Evolutionary conservation across 805 yeast genomes (phyloP).

Genomic region (Zygotorulaspora chibaensis): DNA sequence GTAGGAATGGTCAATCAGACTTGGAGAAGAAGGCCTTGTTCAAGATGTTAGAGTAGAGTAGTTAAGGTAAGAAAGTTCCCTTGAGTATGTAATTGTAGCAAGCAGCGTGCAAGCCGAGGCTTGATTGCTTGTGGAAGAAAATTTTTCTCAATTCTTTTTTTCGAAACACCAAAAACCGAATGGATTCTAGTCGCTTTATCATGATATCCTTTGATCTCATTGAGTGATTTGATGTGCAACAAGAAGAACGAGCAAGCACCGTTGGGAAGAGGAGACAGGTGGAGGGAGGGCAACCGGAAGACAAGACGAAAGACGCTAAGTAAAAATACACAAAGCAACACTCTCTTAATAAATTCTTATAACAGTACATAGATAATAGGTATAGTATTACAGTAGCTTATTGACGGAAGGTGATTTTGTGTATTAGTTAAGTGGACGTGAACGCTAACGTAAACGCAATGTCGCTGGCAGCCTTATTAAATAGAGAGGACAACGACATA

Average conservation of each 20-base stretch:
- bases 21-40: too few relatives aligned
- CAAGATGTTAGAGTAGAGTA: too few relatives aligned
- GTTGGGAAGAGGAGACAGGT: conserved; percentile 5
- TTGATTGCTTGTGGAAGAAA: background rate
- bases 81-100: too few relatives aligned
- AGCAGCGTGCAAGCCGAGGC: too few relatives aligned
- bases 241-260: conserved; percentile 8
- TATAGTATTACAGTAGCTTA: background rate
- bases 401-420: too few relatives aligned
- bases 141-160: background rate
- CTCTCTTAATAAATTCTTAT: background rate
- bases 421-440: too few relatives aligned
- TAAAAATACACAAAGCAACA: background rate
- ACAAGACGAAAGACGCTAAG: background rate
- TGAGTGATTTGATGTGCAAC: conserved; percentile 12
- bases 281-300: conserved; percentile 5
- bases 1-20: too few relatives aligned
- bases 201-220: conserved; percentile 4
- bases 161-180: background rate
- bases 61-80: too few relatives aligned
- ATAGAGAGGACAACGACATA: conserved; percentile 25
- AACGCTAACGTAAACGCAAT: conserved; percentile 9
- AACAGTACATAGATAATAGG: background rate
- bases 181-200: background rate
- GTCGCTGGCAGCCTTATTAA: conserved; percentile 32